Conservation (phyloP, 768 basidiomycete species). For the Kwoniella mangroviensis region DNA sequence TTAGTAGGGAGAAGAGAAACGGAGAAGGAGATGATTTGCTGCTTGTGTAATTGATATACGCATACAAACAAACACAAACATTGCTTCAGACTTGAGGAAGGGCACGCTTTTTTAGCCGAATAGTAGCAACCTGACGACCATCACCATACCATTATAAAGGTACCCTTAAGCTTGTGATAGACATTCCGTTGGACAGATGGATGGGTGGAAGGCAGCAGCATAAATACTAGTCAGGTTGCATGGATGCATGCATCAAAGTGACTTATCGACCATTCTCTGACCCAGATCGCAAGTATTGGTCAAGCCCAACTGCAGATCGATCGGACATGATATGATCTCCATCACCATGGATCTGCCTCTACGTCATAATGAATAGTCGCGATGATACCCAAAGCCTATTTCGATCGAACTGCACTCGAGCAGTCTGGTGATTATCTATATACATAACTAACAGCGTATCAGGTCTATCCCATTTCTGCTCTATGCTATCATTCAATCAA, state of each 20-base stretch:
- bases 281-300: too few species aligned
- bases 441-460: conserved; percentile 3
- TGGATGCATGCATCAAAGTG: too few species aligned
- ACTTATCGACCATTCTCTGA: too few species aligned
- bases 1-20: background rate
- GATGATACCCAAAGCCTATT: background rate
- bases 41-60: background rate
- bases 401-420: background rate
- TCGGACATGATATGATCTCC: background rate
- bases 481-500: background rate
- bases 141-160: background rate
- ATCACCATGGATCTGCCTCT: background rate
- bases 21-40: background rate
- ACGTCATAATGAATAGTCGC: background rate
- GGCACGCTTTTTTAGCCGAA: background rate
- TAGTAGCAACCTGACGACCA: background rate
- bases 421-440: background rate
- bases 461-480: background rate
- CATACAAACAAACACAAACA: background rate
- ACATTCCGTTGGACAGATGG: too few species aligned
- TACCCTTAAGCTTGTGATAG: too few species aligned
- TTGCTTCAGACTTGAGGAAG: background rate
- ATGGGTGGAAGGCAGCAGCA: too few species aligned
- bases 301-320: background rate
- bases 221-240: too few species aligned